A percentile compares a stretch with the other conserved stretches of the same genome.
Evolutionary conservation across 345 rosid species (phyloP).

Genomic region (Isatis tinctoria): DNA sequence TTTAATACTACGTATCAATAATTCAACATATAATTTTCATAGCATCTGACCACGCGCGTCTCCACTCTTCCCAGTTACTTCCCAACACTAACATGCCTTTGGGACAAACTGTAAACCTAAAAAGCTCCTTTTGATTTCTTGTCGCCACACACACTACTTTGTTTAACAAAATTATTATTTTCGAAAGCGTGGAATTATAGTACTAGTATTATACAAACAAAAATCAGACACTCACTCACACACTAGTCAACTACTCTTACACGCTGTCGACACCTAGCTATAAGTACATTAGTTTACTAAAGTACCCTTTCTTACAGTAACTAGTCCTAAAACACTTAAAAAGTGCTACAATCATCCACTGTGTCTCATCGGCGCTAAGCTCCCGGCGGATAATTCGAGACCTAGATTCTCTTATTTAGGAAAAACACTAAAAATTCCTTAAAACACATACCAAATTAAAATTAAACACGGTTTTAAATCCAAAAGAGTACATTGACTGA

Average conservation of each 20-base stretch:
- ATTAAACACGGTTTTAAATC: not conserved
- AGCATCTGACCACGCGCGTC: conserved; percentile 7
- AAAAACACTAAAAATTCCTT: not conserved
- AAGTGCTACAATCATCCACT: not conserved
- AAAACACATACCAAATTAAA: conserved; percentile 3
- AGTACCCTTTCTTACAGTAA: not conserved
- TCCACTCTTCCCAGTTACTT: not conserved
- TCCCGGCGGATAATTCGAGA: not conserved
- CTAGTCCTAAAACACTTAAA: not conserved
- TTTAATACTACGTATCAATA: not conserved
- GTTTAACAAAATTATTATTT: not conserved
- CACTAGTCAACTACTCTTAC: not conserved
- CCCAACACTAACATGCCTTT: not conserved
- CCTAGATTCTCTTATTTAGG: not conserved
- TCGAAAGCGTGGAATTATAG: no score
- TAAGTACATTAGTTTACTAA: conserved; percentile 16
- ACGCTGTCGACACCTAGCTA: conserved; percentile 24
- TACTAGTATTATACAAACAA: no score
- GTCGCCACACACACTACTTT: not conserved
- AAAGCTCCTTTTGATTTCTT: conserved; percentile 13
- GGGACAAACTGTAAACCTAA: conserved; percentile 7
- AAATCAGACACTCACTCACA: conserved; percentile 9
- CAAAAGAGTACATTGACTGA: conserved; percentile 20
- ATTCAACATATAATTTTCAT: not conserved
- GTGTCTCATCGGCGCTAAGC: not conserved